Conservation (phyloP, 768 basidiomycete species). For the Trametes punicea region DNA sequence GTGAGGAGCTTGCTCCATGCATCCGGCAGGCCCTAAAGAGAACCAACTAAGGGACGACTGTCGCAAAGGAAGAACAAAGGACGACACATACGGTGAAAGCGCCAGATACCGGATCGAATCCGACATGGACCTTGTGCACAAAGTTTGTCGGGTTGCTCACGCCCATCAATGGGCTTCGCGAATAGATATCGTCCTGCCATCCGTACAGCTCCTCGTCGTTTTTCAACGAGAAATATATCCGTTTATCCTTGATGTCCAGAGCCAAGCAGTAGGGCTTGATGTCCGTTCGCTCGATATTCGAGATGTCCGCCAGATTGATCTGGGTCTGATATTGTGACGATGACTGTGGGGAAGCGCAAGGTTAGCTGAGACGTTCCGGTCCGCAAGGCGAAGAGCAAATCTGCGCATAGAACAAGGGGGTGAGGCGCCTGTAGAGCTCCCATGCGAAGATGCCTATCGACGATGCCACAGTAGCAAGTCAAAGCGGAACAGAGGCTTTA, state of each 20-base stretch:
- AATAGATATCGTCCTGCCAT: constrained; percentile 97
- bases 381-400: too few relatives aligned
- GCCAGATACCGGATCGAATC: constrained; percentile 90
- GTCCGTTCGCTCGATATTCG: constrained; percentile 88
- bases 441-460: too few relatives aligned
- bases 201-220: constrained; percentile 96
- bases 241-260: constrained; percentile 81
- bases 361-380: too few relatives aligned
- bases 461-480: too few relatives aligned
- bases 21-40: constrained; percentile 82
- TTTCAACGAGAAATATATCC: constrained; percentile 79
- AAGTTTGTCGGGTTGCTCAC: constrained; percentile 96
- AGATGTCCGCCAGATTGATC: constrained; percentile 72
- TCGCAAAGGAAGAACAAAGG: neutral
- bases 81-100: constrained; percentile 91
- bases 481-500: too few relatives aligned
- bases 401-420: too few relatives aligned
- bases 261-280: constrained; percentile 92
- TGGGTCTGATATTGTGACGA: constrained; percentile 49
- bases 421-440: too few relatives aligned
- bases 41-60: neutral
- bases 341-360: constrained; percentile 33
- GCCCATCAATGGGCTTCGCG: constrained; percentile 87
- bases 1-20: constrained; percentile 98
- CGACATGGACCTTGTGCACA: constrained; percentile 97